A percentile compares a stretch with the other conserved stretches of the same genome.
These are phyloP conservation scores for Pulveroboletus frians DNA, from an alignment of 768 basidiomycete genomes.

Conservation along the genomic window DNA sequence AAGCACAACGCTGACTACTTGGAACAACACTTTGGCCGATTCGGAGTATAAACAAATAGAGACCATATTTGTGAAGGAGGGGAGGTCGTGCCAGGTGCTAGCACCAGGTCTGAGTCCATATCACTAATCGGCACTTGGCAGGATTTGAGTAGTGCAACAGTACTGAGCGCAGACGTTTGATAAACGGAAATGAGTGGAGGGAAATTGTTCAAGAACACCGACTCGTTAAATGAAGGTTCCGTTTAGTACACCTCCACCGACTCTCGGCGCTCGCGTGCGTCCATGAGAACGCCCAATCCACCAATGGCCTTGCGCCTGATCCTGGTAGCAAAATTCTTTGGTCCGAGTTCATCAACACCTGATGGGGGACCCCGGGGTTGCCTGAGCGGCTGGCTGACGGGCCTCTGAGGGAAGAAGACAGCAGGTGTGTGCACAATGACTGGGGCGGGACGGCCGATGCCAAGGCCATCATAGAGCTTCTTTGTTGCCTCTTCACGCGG, in stretches of 20 bases:
- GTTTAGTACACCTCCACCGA: constrained; percentile 63
- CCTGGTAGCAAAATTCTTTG: constrained; percentile 84
- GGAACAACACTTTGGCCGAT: constrained; percentile 25
- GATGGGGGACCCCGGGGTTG: constrained; percentile 88
- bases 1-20: constrained; percentile 26
- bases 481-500: constrained; percentile 83
- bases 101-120: constrained; percentile 22
- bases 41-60: constrained; percentile 19
- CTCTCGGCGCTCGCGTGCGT: constrained; percentile 75
- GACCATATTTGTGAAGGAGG: constrained; percentile 25
- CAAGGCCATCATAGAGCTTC: constrained; percentile 84
- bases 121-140: constrained; percentile 9
- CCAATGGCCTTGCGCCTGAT: constrained; percentile 82
- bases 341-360: constrained; percentile 78
- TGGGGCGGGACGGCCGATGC: constrained; percentile 68
- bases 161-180: constrained; percentile 11
- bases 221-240: constrained; percentile 8
- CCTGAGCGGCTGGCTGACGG: constrained; percentile 69
- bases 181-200: constrained; percentile 18
- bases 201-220: constrained; percentile 8
- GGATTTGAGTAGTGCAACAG: constrained; percentile 10
- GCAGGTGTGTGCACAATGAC: constrained; percentile 15
- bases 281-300: constrained; percentile 73
- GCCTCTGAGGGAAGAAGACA: constrained; percentile 40
- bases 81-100: constrained; percentile 20